Conservation (phyloP, 1,284 basidiomycete genomes). For the Cryptococcus hybrid region DNA sequence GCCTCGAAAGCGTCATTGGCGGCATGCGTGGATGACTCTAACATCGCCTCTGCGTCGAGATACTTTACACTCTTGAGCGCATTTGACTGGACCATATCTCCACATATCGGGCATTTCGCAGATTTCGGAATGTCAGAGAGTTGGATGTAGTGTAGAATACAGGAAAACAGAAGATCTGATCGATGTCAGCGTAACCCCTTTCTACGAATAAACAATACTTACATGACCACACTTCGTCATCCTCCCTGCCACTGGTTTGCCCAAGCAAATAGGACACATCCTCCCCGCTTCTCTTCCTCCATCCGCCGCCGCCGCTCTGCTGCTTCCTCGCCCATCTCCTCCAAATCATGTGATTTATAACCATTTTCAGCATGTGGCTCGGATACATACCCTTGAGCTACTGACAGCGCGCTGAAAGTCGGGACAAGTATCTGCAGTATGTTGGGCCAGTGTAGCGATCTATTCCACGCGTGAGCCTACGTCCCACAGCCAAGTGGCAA, state of each 20-base stretch:
- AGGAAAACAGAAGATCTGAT: constrained; percentile 81
- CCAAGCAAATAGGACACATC: constrained; percentile 90
- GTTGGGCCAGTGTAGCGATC: constrained; percentile 94
- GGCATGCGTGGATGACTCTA: constrained; percentile 13
- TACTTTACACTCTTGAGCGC: constrained; percentile 87
- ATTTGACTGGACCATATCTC: constrained; percentile 84
- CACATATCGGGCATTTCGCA: constrained; percentile 92
- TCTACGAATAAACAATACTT: constrained; percentile 47
- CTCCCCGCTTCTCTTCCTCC: constrained; percentile 52
- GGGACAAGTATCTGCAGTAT: constrained; percentile 93
- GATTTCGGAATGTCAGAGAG: constrained; percentile 76
- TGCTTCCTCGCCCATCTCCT: constrained; percentile 35
- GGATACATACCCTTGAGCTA: constrained; percentile 47
- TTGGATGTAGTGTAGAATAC: constrained; percentile 87
- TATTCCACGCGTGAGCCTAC: constrained; percentile 40
- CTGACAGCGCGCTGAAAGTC: constrained; percentile 55
- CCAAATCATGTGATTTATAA: constrained; percentile 20
- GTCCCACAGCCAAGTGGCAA: constrained; percentile 10
- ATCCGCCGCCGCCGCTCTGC: constrained; percentile 31
- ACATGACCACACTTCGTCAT: constrained; percentile 99
- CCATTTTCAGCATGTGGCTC: constrained; percentile 18
- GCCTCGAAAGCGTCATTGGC: constrained; percentile 19
- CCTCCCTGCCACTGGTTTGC: constrained; percentile 78
- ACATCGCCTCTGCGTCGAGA: constrained; percentile 43
- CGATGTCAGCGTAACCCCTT: neutral